Percentiles rank a stretch among this genome's conserved stretches.
phyloP scores from a whole-genome alignment of 1,139 yeast genomes.

The Suhomyces coccinellae region DNA sequence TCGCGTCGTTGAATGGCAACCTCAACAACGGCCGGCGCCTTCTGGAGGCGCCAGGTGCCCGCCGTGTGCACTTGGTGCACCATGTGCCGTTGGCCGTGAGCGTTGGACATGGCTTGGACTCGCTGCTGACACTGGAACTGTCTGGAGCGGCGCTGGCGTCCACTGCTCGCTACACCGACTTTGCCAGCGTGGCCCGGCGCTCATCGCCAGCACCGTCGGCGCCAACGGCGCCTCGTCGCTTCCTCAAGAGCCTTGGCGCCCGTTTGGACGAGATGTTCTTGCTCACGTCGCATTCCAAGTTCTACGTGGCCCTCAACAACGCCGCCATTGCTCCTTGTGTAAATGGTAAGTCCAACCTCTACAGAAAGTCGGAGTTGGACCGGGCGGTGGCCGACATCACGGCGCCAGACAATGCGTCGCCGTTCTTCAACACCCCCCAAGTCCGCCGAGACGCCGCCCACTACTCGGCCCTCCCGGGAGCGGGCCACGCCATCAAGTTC shows the following conservation, averaged over 20 bases:
- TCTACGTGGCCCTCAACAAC: slow-evolving; percentile 75
- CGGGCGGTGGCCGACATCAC: slow-evolving; percentile 45
- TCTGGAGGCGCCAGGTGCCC: slow-evolving; percentile 14
- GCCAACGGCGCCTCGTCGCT: slow-evolving; percentile 11
- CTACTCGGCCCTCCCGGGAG: slow-evolving; percentile 29
- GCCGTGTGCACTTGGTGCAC: slow-evolving; percentile 70
- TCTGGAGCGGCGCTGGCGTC: background rate
- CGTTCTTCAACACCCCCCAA: slow-evolving; percentile 33
- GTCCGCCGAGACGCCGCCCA: slow-evolving; percentile 35
- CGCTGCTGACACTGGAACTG: background rate
- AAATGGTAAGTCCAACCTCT: slow-evolving; percentile 87
- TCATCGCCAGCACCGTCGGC: slow-evolving; percentile 1
- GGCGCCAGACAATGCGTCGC: slow-evolving; percentile 15
- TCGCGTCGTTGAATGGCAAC: slow-evolving; percentile 48
- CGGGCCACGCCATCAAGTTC: slow-evolving; percentile 59
- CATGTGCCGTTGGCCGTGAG: slow-evolving; percentile 74
- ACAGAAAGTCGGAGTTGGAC: slow-evolving; percentile 70
- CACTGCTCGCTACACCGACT: background rate
- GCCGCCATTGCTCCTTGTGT: slow-evolving; percentile 86
- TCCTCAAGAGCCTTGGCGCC: slow-evolving; percentile 54
- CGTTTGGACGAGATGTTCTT: slow-evolving; percentile 83
- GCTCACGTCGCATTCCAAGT: slow-evolving; percentile 80
- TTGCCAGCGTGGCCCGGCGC: background rate
- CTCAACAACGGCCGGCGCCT: slow-evolving; percentile 47
- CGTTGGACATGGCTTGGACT: slow-evolving; percentile 7